Evolutionary conservation across 805 yeast species (phyloP).

Genomic region (Brettanomyces naardenensis): DNA sequence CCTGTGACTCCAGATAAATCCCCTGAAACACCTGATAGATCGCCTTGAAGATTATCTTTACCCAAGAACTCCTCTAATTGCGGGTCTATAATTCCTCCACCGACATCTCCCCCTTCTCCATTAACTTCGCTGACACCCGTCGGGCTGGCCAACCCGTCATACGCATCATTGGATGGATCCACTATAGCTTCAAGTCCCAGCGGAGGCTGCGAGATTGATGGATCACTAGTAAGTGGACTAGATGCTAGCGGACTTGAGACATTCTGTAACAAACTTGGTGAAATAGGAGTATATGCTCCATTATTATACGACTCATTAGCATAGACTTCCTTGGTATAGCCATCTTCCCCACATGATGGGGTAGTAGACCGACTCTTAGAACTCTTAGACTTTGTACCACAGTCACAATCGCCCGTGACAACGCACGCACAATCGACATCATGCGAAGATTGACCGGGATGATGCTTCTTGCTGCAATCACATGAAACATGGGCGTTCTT

Average conservation of each 20-base stretch:
- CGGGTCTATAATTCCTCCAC: neutral
- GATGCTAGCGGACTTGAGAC: neutral
- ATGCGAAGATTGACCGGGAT: conserved; percentile 17
- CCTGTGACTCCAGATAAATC: neutral
- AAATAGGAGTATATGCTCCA: neutral
- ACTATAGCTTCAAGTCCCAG: neutral
- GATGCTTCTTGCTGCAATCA: conserved; percentile 51
- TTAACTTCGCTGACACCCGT: neutral
- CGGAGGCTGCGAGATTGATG: neutral
- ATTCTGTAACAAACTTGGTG: neutral
- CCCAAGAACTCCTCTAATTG: neutral
- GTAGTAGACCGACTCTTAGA: neutral
- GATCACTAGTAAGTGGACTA: neutral
- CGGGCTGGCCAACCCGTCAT: neutral
- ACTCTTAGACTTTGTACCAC: conserved; percentile 6
- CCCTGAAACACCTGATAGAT: neutral
- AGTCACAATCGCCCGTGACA: conserved; percentile 17
- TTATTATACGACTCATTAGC: no score
- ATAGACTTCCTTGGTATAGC: no score
- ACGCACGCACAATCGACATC: conserved; percentile 27
- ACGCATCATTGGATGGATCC: neutral
- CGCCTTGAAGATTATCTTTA: neutral
- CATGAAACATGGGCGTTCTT: conserved; percentile 66
- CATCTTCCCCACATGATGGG: no score
- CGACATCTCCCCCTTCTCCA: neutral